Evolutionary conservation across 208 protist genomes (phyloP).

Genomic region (Trypanosoma scelopori): DNA sequence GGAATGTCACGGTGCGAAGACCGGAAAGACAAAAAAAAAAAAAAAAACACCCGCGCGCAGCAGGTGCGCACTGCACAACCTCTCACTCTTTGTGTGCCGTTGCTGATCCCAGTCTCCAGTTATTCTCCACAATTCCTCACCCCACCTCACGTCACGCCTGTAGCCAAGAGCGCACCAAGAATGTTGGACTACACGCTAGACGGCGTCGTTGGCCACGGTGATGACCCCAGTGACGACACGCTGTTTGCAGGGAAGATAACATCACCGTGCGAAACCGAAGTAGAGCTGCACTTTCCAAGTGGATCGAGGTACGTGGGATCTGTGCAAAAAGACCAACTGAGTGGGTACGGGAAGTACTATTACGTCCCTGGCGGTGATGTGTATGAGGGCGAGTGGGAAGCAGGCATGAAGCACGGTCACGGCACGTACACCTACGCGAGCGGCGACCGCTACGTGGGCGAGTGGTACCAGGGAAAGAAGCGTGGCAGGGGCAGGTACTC

Average conservation of each 20-base stretch:
- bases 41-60: no score
- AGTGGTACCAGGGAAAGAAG: slow-evolving; percentile 75
- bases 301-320: slow-evolving; percentile 57
- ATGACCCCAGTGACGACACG: background rate
- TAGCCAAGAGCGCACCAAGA: no score
- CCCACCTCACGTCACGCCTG: no score
- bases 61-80: no score
- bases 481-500: slow-evolving; percentile 53
- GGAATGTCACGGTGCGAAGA: no score
- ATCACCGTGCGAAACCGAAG: slow-evolving; percentile 47
- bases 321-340: slow-evolving; percentile 53
- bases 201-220: no score
- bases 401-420: slow-evolving; percentile 67
- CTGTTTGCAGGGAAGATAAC: slow-evolving; percentile 35
- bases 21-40: no score
- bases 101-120: no score
- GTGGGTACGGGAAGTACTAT: slow-evolving; percentile 60
- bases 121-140: no score
- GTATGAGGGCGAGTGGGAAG: slow-evolving; percentile 68
- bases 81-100: no score
- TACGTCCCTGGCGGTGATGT: slow-evolving; percentile 50
- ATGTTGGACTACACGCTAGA: no score
- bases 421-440: slow-evolving; percentile 63
- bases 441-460: slow-evolving; percentile 58
- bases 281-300: slow-evolving; percentile 52